Evolutionary conservation across 108 stramenopile genomes (phyloP).

Genomic region (Fragilariopsis cylindrus): DNA sequence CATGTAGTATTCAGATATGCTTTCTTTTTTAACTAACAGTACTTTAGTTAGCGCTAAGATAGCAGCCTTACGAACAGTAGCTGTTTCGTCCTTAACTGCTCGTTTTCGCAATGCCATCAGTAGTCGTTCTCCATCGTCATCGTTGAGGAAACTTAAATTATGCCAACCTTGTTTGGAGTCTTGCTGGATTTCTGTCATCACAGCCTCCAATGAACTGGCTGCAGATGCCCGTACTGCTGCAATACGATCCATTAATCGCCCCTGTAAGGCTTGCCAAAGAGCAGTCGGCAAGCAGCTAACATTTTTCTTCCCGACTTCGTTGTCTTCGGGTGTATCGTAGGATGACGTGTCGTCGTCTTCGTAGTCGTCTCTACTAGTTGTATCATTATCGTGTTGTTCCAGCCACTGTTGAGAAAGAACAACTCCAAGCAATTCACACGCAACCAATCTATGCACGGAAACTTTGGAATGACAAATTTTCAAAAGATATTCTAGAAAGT

Average conservation of each 20-base stretch:
- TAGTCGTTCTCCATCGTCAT: constrained; percentile 38
- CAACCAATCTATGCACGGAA: constrained; percentile 73
- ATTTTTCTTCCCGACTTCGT: constrained; percentile 14
- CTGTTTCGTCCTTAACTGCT: constrained; percentile 64
- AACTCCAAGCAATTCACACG: constrained; percentile 61
- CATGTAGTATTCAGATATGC: constrained; percentile 55
- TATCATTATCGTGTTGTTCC: constrained; percentile 33
- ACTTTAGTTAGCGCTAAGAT: constrained; percentile 61
- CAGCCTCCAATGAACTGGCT: constrained; percentile 53
- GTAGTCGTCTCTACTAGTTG: constrained; percentile 3
- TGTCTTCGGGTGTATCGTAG: not conserved
- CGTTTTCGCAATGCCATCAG: constrained; percentile 51
- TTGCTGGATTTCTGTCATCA: constrained; percentile 19
- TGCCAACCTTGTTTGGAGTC: constrained; percentile 4
- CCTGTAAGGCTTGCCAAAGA: constrained; percentile 58
- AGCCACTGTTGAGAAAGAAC: constrained; percentile 61
- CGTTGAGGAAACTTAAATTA: not conserved
- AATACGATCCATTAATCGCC: constrained; percentile 63
- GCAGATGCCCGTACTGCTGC: constrained; percentile 77
- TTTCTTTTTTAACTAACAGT: constrained; percentile 36
- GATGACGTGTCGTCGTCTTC: constrained; percentile 11
- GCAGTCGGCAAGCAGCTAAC: constrained; percentile 30
- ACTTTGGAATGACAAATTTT: constrained; percentile 72
- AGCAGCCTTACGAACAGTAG: constrained; percentile 66
- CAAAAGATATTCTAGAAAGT: constrained; percentile 60